phyloP scores from a whole-genome alignment of 2,329 filamentous ascomycete genomes.

The Exophiala alcalophila region DNA sequence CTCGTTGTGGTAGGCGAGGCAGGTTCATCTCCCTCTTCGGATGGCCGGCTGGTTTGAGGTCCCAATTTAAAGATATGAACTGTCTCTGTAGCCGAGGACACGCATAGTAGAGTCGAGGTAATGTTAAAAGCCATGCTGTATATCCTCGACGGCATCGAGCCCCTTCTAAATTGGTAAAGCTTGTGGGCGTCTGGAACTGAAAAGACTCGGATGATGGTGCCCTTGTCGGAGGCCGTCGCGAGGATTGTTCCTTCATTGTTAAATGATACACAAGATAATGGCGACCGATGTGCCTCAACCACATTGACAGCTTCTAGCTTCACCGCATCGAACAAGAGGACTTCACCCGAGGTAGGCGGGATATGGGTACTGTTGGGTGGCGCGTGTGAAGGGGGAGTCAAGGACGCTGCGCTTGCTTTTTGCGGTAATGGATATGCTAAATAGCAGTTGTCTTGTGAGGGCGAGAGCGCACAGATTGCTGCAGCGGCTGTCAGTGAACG shows the following conservation, averaged over 20 bases:
- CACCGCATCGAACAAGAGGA: slow-evolving; percentile 86
- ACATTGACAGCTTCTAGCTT: slow-evolving; percentile 92
- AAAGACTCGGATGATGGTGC: slow-evolving; percentile 95
- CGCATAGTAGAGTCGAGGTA: slow-evolving; percentile 85
- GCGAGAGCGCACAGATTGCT: slow-evolving; percentile 89
- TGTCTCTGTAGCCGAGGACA: slow-evolving; percentile 94
- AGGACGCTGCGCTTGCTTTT: slow-evolving; percentile 53
- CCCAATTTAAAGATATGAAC: slow-evolving; percentile 90
- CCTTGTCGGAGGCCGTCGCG: slow-evolving; percentile 94
- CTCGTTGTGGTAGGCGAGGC: slow-evolving; percentile 23
- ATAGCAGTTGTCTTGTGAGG: slow-evolving; percentile 93
- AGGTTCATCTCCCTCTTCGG: slow-evolving; percentile 22
- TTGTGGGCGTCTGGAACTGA: slow-evolving; percentile 87
- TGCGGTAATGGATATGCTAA: slow-evolving; percentile 87
- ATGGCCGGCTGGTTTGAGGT: slow-evolving; percentile 23
- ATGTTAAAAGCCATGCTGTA: slow-evolving; percentile 99
- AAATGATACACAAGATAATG: slow-evolving; percentile 82
- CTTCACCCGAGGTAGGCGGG: slow-evolving; percentile 81
- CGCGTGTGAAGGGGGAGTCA: slow-evolving; percentile 70
- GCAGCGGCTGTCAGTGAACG: slow-evolving; percentile 1
- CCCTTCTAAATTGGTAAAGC: slow-evolving; percentile 90
- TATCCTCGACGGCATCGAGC: slow-evolving; percentile 92
- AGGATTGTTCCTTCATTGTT: slow-evolving; percentile 90
- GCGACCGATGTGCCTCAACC: slow-evolving; percentile 89
- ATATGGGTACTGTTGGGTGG: slow-evolving; percentile 77